Conservation (phyloP, 129 eudicot genomes). For the Pseudognaphalium luteoalbum region DNA sequence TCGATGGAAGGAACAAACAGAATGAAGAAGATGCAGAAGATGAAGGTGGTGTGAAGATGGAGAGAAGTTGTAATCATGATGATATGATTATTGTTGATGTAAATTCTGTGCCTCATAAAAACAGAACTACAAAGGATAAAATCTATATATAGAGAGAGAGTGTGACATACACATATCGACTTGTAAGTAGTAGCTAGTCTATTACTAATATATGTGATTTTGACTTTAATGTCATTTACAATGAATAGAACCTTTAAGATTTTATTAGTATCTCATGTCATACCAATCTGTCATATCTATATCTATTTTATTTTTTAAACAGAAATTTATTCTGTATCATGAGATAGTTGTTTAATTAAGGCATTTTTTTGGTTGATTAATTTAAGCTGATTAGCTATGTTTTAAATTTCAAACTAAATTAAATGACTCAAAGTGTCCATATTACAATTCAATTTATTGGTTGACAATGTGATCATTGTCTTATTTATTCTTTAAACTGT, state of each 20-base stretch:
- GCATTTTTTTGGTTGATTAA: too few species aligned
- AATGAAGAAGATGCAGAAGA: slow-evolving; percentile 13
- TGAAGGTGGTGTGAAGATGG: neutral
- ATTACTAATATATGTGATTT: neutral
- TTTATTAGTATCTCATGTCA: neutral
- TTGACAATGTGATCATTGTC: too few species aligned
- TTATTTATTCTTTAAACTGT: too few species aligned
- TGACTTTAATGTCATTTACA: neutral
- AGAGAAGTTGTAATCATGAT: slow-evolving; percentile 7
- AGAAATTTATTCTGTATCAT: neutral
- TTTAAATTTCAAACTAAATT: too few species aligned
- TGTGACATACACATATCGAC: neutral
- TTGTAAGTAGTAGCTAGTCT: too few species aligned
- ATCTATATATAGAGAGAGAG: neutral
- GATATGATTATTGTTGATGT: neutral
- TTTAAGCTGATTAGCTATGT: too few species aligned
- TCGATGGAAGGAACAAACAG: slow-evolving; percentile 34
- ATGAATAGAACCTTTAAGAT: neutral
- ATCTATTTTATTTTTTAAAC: too few species aligned
- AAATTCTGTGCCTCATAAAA: neutral
- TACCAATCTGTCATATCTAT: neutral
- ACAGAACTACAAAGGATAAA: neutral
- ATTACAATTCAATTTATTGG: too few species aligned
- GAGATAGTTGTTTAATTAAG: neutral
- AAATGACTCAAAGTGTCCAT: neutral